A percentile compares a stretch with the other conserved stretches of the same genome.
Evolutionary conservation across 2,329 filamentous ascomycete genomes (phyloP).

Genomic region (Ceratocystiopsis brevicomis): DNA sequence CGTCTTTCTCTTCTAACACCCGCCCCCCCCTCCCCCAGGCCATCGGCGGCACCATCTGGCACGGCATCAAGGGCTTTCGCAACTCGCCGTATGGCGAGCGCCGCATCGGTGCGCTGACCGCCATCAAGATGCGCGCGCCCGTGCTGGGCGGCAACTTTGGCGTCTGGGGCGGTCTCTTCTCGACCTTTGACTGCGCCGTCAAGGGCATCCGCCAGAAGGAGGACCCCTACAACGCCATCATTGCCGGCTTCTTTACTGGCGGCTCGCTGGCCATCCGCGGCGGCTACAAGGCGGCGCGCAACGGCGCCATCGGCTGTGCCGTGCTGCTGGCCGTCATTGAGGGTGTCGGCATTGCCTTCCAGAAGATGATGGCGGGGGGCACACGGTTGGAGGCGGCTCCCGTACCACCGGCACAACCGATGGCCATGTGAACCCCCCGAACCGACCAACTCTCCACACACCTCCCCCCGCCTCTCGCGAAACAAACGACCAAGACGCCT

Average conservation of each 20-base stretch:
- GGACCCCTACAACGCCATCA: slow-evolving; percentile 95
- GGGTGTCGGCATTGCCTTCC: slow-evolving; percentile 89
- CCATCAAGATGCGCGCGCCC: slow-evolving; percentile 91
- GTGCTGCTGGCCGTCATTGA: slow-evolving; percentile 91
- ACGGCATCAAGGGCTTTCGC: slow-evolving; percentile 87
- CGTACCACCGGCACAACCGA: slow-evolving; percentile 4
- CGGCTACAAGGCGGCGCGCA: slow-evolving; percentile 77
- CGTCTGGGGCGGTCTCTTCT: slow-evolving; percentile 92
- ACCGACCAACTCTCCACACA: no score
- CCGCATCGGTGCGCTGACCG: slow-evolving; percentile 86
- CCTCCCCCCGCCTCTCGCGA: no score
- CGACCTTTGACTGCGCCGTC: slow-evolving; percentile 87
- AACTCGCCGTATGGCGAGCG: slow-evolving; percentile 86
- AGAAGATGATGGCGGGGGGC: slow-evolving; percentile 80
- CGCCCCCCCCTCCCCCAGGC: no score
- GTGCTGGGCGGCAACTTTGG: slow-evolving; percentile 96
- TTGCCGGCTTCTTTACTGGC: slow-evolving; percentile 90
- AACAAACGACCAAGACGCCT: not conserved
- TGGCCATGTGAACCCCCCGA: slow-evolving; percentile 4
- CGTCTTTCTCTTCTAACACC: not conserved
- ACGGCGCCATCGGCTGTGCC: slow-evolving; percentile 90
- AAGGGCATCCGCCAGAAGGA: slow-evolving; percentile 93
- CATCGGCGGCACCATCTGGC: slow-evolving; percentile 75
- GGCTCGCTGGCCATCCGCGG: slow-evolving; percentile 82
- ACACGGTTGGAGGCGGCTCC: slow-evolving; percentile 62